Base-by-base conservation (phyloP, 345 rosid genomes). In the Carallia pectinifolia region DNA sequence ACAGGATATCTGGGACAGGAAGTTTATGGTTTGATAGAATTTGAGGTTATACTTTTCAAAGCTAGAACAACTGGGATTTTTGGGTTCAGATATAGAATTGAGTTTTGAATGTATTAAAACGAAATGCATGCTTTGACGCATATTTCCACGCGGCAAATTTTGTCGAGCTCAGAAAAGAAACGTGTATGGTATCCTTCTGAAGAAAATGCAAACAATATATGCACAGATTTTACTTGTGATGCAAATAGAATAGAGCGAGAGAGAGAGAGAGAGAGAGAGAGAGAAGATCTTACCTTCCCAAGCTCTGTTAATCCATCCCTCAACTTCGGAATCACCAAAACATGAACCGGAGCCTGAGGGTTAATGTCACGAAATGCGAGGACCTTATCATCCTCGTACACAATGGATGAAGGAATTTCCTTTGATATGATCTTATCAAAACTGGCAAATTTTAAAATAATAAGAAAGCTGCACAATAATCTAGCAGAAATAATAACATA, bases 351-450 rank as follows among this genome's bases (percentile, higher is more conserved):
- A 62, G 80, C 80, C 36, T 77, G 80, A 68, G 80, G 80, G 63
- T 53, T 77, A 48, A 77, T 64, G 31, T 77, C 80, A 4, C 70
- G 69, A 53, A 77, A 77, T 27, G 80, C 80, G 16, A 77, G 69
- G 38, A 77, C 76, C 48, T 68, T 82, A 18, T 94, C 93, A 79
- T 94, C 96, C 87, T 94, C 98, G 27, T 94, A 94, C 7, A 94
- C 89, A 67, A 90, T 88, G 62, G 86, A 80, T 19, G 98, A 87
- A 39, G 96, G 89, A 67, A 94, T 91, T 81, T 87, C 93, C 62
- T 90, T 94, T 1, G 91, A 81, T 84, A 94, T 86, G 74, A 94
- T 94, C 90, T 91, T 90, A 84, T 94, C 97, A 59, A 85, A 94
- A 73, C 96, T 91, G 81, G 16, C 31, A 15, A 56, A 27, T 16